A percentile compares a stretch with the other conserved stretches of the same genome.
Evolutionary conservation across 2,329 filamentous ascomycete species (phyloP).

Genomic region (Elsinoe necatrix): DNA sequence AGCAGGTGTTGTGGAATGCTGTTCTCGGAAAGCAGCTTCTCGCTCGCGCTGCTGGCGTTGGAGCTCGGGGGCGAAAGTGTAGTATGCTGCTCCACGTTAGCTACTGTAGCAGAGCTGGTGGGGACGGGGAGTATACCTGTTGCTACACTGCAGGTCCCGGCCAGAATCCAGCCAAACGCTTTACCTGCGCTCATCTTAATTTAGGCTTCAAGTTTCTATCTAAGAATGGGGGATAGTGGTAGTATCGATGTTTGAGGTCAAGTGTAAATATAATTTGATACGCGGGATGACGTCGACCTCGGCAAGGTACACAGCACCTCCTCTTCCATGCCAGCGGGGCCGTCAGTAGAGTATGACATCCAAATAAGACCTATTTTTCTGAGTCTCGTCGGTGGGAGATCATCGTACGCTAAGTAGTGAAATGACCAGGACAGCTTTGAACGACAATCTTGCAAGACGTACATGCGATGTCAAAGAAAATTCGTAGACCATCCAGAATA

Average conservation of each 20-base stretch:
- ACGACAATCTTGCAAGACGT: too few relatives aligned
- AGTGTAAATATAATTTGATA: background rate
- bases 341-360: too few relatives aligned
- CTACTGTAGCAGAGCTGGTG: background rate
- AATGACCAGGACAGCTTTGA: too few relatives aligned
- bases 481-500: too few relatives aligned
- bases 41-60: constrained; percentile 23
- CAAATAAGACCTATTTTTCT: too few relatives aligned
- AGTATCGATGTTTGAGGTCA: background rate
- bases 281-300: background rate
- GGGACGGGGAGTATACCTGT: background rate
- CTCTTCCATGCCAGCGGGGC: too few relatives aligned
- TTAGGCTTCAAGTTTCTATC: background rate
- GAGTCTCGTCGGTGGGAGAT: too few relatives aligned
- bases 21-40: constrained; percentile 19
- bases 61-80: constrained; percentile 26
- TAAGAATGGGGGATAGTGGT: background rate
- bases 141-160: constrained; percentile 8
- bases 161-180: constrained; percentile 6
- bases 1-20: constrained; percentile 17
- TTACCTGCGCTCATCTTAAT: constrained; percentile 9
- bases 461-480: too few relatives aligned
- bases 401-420: too few relatives aligned
- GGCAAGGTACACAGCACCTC: background rate
- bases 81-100: constrained; percentile 21